Evolutionary conservation across 1,139 yeast genomes (phyloP).

Genomic region (Candida neerlandica): DNA sequence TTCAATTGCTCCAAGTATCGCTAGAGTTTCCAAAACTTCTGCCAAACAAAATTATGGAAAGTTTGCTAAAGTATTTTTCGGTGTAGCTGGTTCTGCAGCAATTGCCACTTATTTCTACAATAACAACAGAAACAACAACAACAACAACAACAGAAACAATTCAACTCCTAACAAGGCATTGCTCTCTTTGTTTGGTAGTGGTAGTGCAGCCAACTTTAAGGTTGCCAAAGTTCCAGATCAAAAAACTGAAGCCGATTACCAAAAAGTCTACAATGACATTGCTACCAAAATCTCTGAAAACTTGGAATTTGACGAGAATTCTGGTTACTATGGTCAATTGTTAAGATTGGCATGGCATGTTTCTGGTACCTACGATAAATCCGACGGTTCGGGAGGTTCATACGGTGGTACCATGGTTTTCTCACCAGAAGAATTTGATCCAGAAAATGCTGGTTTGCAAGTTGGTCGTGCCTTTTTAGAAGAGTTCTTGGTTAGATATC

Average conservation of each 20-base stretch:
- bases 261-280: conserved; percentile 77
- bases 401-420: conserved; percentile 83
- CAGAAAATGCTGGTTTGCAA: conserved; percentile 74
- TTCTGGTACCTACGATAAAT: conserved; percentile 67
- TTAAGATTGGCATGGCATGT: conserved; percentile 78
- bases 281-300: conserved; percentile 72
- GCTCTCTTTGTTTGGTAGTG: conserved; percentile 22
- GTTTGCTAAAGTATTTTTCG: conserved; percentile 14
- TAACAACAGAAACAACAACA: conserved; percentile 12
- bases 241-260: conserved; percentile 59
- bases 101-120: conserved; percentile 21
- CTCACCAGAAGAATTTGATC: conserved; percentile 64
- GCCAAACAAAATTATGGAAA: conserved; percentile 6
- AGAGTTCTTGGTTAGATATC: conserved; percentile 61
- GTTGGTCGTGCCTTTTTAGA: conserved; percentile 66
- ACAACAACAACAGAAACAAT: conserved; percentile 16
- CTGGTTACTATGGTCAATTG: conserved; percentile 65
- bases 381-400: conserved; percentile 71
- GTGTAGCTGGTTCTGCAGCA: conserved; percentile 27
- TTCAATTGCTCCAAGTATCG: conserved; percentile 15
- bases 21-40: conserved; percentile 5
- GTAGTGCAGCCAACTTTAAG: conserved; percentile 23
- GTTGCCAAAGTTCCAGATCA: conserved; percentile 28
- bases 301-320: conserved; percentile 74
- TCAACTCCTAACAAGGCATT: conserved; percentile 15